Conservation (phyloP, 495 filamentous ascomycete genomes). For the Aspergillus ellipticus region DNA sequence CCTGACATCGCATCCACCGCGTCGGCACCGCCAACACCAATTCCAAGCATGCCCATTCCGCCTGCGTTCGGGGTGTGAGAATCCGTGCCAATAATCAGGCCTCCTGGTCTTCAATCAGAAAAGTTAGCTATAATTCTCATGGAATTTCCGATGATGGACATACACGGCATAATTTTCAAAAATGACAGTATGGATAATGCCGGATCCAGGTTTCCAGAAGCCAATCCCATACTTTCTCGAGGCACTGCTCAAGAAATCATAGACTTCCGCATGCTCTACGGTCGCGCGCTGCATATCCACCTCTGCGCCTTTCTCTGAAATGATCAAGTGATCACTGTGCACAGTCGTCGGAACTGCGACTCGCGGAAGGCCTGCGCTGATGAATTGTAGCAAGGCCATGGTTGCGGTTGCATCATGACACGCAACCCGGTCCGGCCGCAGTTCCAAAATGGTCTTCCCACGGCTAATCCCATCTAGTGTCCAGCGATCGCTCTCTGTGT, state of each 20-base stretch:
- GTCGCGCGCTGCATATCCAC: conserved; percentile 79
- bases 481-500: conserved; percentile 71
- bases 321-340: conserved; percentile 92
- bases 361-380: conserved; percentile 80
- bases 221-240: conserved; percentile 94
- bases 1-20: conserved; percentile 92
- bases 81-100: conserved; percentile 86
- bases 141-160: not conserved
- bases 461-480: conserved; percentile 73
- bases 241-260: conserved; percentile 82
- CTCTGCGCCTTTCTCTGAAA: conserved; percentile 76
- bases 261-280: conserved; percentile 88
- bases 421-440: conserved; percentile 85
- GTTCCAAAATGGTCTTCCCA: conserved; percentile 78
- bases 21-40: conserved; percentile 90
- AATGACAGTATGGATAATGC: conserved; percentile 92
- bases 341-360: conserved; percentile 80
- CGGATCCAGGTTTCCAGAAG: conserved; percentile 90
- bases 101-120: conserved; percentile 57
- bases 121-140: not conserved
- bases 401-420: conserved; percentile 95
- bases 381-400: conserved; percentile 95
- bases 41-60: conserved; percentile 82
- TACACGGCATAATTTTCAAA: conserved; percentile 85
- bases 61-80: conserved; percentile 92